Percentiles rank a stretch among this genome's conserved stretches.
phyloP scores from a whole-genome alignment of 768 basidiomycete species.

The Hericium rajendrae region DNA sequence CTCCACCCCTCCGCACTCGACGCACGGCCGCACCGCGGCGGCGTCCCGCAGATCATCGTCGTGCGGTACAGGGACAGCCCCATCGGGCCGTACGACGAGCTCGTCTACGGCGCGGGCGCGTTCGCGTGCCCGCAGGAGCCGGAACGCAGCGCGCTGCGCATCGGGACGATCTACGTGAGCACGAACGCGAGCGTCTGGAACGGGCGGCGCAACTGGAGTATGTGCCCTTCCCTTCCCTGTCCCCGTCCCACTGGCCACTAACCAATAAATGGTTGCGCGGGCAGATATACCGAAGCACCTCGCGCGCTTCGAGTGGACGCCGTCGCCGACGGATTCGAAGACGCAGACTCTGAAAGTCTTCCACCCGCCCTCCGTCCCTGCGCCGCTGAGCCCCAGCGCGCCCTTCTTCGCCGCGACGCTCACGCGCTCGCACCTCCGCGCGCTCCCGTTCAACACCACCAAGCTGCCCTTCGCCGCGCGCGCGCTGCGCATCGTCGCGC shows the following conservation, averaged over 20 bases:
- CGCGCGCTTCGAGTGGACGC: slow-evolving; percentile 5
- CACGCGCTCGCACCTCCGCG: slow-evolving; percentile 5
- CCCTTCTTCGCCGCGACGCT: slow-evolving; percentile 10
- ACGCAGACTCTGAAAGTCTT: not conserved
- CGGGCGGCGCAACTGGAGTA: slow-evolving; percentile 11
- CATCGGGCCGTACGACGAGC: slow-evolving; percentile 13
- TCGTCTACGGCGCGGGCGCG: not conserved
- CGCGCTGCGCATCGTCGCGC: slow-evolving; percentile 1
- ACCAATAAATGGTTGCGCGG: not conserved
- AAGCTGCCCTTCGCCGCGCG: not conserved
- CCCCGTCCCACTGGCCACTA: not conserved
- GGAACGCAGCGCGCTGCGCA: not conserved
- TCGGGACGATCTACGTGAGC: slow-evolving; percentile 11
- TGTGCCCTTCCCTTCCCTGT: not conserved
- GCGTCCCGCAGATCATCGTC: not conserved
- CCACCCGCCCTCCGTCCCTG: not conserved
- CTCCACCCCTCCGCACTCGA: slow-evolving; percentile 9
- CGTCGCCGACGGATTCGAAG: not conserved
- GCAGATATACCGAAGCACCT: slow-evolving; percentile 8
- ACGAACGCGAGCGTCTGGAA: slow-evolving; percentile 2
- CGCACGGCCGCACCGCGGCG: too few species aligned
- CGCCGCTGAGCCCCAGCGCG: not conserved
- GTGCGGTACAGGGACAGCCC: slow-evolving; percentile 6
- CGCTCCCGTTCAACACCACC: slow-evolving; percentile 1
- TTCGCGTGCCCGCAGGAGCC: slow-evolving; percentile 1